Evolutionary conservation across 768 basidiomycete genomes (phyloP).

Genomic region (Dioszegia hungarica): DNA sequence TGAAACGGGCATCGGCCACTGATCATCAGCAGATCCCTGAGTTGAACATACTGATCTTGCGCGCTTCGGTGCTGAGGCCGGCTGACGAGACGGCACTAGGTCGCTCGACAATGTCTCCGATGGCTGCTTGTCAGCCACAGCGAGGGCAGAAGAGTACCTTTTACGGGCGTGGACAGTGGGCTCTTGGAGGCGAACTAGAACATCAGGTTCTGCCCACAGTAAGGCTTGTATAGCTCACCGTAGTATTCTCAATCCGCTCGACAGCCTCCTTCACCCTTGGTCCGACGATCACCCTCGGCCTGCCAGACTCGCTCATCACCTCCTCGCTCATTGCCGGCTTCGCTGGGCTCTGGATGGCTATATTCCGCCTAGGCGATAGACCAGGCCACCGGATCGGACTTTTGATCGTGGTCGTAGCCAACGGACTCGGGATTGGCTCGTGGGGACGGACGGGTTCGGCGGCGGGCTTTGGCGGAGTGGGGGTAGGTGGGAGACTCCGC

Average conservation of each 20-base stretch:
- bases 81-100: not conserved
- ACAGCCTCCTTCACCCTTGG: constrained; percentile 4
- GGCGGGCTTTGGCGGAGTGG: too few relatives aligned
- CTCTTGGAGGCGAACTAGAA: not conserved
- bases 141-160: not conserved
- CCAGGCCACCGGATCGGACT: too few relatives aligned
- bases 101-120: not conserved
- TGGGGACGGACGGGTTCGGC: too few relatives aligned
- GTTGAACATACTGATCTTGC: not conserved
- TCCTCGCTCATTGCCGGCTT: not conserved
- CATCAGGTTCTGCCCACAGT: not conserved
- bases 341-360: too few relatives aligned
- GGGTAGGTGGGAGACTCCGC: too few relatives aligned
- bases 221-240: not conserved
- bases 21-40: not conserved
- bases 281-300: not conserved
- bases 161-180: not conserved
- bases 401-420: too few relatives aligned
- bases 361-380: too few relatives aligned
- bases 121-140: not conserved
- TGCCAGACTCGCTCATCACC: not conserved
- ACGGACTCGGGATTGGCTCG: too few relatives aligned
- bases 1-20: constrained; percentile 5
- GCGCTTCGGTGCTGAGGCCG: not conserved
- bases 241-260: constrained; percentile 1